Conservation (phyloP, 495 filamentous ascomycete genomes). For the Talaromyces stipitatus region DNA sequence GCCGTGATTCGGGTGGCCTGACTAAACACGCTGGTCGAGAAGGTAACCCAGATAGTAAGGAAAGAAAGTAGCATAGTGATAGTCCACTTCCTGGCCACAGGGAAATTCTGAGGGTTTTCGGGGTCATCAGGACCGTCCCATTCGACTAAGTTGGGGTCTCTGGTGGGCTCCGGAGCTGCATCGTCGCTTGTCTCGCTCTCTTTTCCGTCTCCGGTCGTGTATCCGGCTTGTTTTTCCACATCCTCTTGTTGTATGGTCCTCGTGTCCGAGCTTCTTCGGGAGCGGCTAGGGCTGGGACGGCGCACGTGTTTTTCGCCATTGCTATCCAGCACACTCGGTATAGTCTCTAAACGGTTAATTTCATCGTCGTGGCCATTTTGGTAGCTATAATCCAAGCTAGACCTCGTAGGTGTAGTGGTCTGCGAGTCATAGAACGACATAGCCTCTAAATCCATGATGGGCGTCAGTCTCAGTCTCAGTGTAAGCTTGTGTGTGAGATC, state of each 20-base stretch:
- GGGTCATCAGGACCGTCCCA: conserved; percentile 52
- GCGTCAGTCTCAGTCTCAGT: neutral
- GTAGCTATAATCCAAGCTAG: neutral
- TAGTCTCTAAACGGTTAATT: neutral
- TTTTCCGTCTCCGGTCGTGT: too few species aligned
- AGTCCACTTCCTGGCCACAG: conserved; percentile 55
- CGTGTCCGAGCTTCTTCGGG: neutral
- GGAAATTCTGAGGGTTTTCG: conserved; percentile 65
- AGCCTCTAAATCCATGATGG: neutral
- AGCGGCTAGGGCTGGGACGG: neutral
- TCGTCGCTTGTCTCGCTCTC: too few species aligned
- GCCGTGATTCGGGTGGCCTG: conserved; percentile 42
- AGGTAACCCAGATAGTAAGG: conserved; percentile 55
- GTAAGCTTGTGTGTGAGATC: neutral
- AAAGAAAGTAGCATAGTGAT: conserved; percentile 54
- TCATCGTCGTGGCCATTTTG: neutral
- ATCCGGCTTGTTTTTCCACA: neutral
- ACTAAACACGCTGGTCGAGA: conserved; percentile 52
- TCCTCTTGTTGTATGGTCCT: neutral
- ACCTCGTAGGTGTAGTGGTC: conserved; percentile 2
- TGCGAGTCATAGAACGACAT: conserved; percentile 3
- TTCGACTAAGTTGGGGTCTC: conserved; percentile 35
- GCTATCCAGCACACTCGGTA: neutral
- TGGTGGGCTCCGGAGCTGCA: conserved; percentile 14
- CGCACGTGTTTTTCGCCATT: neutral